Conservation (phyloP, 1,139 yeast species). For the Eremothecium coryli region DNA sequence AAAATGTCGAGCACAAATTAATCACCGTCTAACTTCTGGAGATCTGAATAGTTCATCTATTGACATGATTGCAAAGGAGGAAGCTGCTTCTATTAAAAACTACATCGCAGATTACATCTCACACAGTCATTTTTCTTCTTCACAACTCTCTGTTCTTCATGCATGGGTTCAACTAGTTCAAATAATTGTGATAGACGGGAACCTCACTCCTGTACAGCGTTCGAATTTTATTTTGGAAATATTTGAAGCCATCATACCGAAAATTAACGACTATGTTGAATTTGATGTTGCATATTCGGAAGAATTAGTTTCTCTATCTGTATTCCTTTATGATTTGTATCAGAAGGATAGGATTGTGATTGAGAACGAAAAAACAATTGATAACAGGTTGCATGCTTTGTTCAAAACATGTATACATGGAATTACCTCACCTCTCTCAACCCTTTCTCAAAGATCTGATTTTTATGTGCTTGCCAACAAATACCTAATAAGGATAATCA, state of each 20-base stretch:
- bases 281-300: conserved; percentile 60
- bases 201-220: conserved; percentile 35
- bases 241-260: conserved; percentile 67
- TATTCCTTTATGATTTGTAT: conserved; percentile 57
- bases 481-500: conserved; percentile 46
- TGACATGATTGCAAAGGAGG: conserved; percentile 17
- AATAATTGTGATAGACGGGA: conserved; percentile 56
- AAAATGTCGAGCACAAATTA: conserved; percentile 14
- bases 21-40: conserved; percentile 11
- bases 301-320: conserved; percentile 68
- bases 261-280: conserved; percentile 64
- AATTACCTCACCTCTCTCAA: conserved; percentile 57
- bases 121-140: conserved; percentile 38
- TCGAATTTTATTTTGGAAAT: conserved; percentile 64
- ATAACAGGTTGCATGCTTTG: conserved; percentile 50
- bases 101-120: conserved; percentile 37
- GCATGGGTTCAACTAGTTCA: conserved; percentile 81
- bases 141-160: conserved; percentile 55
- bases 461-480: conserved; percentile 65
- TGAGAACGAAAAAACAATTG: conserved; percentile 33
- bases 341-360: conserved; percentile 35
- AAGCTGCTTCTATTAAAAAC: conserved; percentile 20
- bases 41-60: not conserved
- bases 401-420: conserved; percentile 71
- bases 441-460: conserved; percentile 64